These are phyloP conservation scores for Blastomyces gilchristii DNA, from an alignment of 2,329 filamentous ascomycete genomes.

Conservation along the genomic window DNA sequence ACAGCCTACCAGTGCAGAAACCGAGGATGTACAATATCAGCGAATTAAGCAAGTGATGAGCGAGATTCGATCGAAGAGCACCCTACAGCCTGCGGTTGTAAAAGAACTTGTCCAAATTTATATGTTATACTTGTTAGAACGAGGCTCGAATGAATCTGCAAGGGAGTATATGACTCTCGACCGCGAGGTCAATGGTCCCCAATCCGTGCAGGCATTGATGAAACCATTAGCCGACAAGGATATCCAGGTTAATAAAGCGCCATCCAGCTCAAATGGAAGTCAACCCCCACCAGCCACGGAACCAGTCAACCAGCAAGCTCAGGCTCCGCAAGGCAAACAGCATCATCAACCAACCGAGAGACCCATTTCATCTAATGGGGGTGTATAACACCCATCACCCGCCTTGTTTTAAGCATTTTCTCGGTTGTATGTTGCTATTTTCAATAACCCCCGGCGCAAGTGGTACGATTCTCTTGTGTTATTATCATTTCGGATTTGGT, in stretches of 20 bases:
- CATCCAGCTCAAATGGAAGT: constrained; percentile 13
- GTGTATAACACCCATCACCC: background rate
- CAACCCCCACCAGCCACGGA: constrained; percentile 15
- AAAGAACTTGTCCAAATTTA: constrained; percentile 69
- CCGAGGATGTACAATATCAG: constrained; percentile 55
- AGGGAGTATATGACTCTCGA: constrained; percentile 78
- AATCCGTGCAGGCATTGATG: constrained; percentile 30
- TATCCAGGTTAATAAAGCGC: constrained; percentile 11
- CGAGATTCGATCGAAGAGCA: constrained; percentile 62
- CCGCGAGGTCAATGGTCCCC: constrained; percentile 67
- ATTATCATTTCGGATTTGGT: background rate
- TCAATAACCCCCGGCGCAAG: background rate
- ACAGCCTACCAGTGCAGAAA: constrained; percentile 58
- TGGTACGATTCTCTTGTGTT: background rate
- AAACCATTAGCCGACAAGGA: constrained; percentile 21
- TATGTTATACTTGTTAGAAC: constrained; percentile 71
- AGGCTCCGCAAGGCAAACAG: constrained; percentile 13
- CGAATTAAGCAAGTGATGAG: constrained; percentile 74
- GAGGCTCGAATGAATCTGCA: constrained; percentile 72
- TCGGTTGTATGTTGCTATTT: background rate
- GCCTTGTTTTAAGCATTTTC: background rate
- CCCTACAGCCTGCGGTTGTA: constrained; percentile 55
- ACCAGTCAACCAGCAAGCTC: background rate
- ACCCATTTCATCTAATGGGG: background rate
- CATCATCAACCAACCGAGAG: constrained; percentile 11